These are phyloP conservation scores for Botryotinia convoluta DNA, from an alignment of 2,329 filamentous ascomycete species.

Conservation along the genomic window DNA sequence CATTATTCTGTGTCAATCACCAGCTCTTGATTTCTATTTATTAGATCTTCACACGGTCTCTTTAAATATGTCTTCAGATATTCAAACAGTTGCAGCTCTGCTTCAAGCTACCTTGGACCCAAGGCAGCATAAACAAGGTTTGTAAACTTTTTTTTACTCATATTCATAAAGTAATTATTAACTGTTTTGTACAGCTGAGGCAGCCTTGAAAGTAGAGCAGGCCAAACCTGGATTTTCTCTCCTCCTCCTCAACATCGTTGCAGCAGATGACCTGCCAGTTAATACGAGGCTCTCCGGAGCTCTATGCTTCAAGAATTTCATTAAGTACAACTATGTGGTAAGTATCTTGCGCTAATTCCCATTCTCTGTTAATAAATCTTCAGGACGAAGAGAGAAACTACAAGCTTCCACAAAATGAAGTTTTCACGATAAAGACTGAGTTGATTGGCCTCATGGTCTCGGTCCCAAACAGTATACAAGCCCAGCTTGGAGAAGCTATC, in stretches of 20 bases:
- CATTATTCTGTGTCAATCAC: slow-evolving; percentile 18
- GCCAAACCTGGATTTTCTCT: slow-evolving; percentile 85
- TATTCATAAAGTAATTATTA: slow-evolving; percentile 25
- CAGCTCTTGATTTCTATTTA: slow-evolving; percentile 13
- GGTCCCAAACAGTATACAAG: slow-evolving; percentile 81
- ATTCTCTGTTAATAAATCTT: slow-evolving; percentile 25
- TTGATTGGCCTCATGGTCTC: slow-evolving; percentile 96
- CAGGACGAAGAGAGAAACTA: slow-evolving; percentile 91
- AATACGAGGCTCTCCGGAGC: slow-evolving; percentile 85
- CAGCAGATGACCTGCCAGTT: slow-evolving; percentile 65
- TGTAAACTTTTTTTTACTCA: slow-evolving; percentile 36
- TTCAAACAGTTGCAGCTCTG: slow-evolving; percentile 70
- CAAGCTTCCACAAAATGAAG: slow-evolving; percentile 79
- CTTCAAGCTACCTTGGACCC: slow-evolving; percentile 90
- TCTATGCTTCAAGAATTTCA: slow-evolving; percentile 98
- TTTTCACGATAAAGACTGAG: slow-evolving; percentile 87
- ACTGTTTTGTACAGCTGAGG: slow-evolving; percentile 63
- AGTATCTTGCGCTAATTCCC: slow-evolving; percentile 37
- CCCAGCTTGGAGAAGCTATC: slow-evolving; percentile 93
- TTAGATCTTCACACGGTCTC: slow-evolving; percentile 15
- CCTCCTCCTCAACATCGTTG: slow-evolving; percentile 84
- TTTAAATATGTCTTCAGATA: slow-evolving; percentile 56
- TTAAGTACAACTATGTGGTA: slow-evolving; percentile 87
- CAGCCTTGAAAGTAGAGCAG: slow-evolving; percentile 74
- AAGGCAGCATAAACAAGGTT: slow-evolving; percentile 84